Conservation (phyloP, 2,329 filamentous ascomycete genomes). For the Aspergillus viridinutans region DNA sequence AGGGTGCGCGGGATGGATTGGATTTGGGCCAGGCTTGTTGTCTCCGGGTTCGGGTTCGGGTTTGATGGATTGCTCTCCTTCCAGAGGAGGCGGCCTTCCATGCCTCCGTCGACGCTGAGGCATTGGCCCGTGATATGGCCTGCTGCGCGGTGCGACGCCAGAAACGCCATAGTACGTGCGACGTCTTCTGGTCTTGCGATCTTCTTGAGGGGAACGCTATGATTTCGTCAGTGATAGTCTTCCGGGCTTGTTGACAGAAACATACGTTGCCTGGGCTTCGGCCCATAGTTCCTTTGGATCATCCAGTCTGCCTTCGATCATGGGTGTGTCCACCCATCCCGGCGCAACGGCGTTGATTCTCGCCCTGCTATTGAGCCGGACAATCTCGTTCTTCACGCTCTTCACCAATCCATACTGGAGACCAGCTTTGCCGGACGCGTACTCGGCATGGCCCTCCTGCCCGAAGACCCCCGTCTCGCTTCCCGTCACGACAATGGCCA, state of each 20-base stretch:
- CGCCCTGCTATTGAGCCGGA: conserved; percentile 47
- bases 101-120: conserved; percentile 49
- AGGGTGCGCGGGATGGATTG: conserved; percentile 11
- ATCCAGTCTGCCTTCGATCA: conserved; percentile 48
- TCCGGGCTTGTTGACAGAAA: neutral
- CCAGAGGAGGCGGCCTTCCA: conserved; percentile 51
- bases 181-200: conserved; percentile 49
- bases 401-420: conserved; percentile 52
- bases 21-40: no score
- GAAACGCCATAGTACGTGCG: conserved; percentile 46
- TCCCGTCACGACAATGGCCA: conserved; percentile 52
- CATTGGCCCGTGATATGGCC: conserved; percentile 55
- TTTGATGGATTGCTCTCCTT: conserved; percentile 36
- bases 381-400: conserved; percentile 54
- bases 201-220: conserved; percentile 42
- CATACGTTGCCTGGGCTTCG: conserved; percentile 46
- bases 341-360: conserved; percentile 52
- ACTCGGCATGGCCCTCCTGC: conserved; percentile 49
- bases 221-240: neutral
- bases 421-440: conserved; percentile 49
- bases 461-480: conserved; percentile 51
- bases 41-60: neutral
- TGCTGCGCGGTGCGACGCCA: conserved; percentile 49
- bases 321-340: conserved; percentile 46
- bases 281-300: conserved; percentile 48